Percentiles rank a stretch among this genome's conserved stretches.
Evolutionary conservation across 2,329 filamentous ascomycete genomes (phyloP).

Genomic region (Fusarium torreyae): DNA sequence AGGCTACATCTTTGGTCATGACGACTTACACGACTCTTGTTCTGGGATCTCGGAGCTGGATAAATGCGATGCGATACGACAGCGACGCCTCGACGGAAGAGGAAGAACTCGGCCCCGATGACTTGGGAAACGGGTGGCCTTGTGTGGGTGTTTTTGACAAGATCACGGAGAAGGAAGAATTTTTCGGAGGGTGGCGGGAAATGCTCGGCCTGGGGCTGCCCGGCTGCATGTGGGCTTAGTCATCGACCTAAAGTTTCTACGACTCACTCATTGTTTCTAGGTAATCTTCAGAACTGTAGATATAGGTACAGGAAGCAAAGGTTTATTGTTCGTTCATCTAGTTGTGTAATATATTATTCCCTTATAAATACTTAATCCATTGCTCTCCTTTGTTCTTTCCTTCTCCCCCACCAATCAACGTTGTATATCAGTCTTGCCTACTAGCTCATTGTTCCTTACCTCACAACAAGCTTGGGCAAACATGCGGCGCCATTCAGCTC

Average conservation of each 20-base stretch:
- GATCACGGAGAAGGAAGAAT: conserved; percentile 57
- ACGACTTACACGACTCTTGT: conserved; percentile 56
- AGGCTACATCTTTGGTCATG: conserved; percentile 43
- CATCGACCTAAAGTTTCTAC: conserved; percentile 21
- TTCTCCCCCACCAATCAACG: neutral
- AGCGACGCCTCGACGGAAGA: conserved; percentile 59
- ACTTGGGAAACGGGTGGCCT: conserved; percentile 49
- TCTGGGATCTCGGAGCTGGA: conserved; percentile 59
- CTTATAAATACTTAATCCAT: too few relatives aligned
- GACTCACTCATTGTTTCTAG: too few relatives aligned
- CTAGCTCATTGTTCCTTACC: too few relatives aligned
- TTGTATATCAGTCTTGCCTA: too few relatives aligned
- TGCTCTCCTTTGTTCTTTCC: neutral
- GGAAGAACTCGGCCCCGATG: conserved; percentile 62
- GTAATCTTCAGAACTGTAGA: too few relatives aligned
- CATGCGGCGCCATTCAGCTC: too few relatives aligned
- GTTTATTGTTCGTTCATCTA: neutral
- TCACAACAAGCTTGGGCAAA: too few relatives aligned
- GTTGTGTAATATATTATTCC: too few relatives aligned
- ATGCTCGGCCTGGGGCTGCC: conserved; percentile 32
- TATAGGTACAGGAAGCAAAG: too few relatives aligned
- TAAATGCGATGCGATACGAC: conserved; percentile 62
- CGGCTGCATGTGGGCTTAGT: conserved; percentile 29
- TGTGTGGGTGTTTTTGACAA: conserved; percentile 55
- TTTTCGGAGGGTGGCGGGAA: conserved; percentile 52